Evolutionary conservation across 352 stramenopile genomes (phyloP), one percentile per base, ranked within the genome.

Genomic region (Blastocystis sp.): DNA sequence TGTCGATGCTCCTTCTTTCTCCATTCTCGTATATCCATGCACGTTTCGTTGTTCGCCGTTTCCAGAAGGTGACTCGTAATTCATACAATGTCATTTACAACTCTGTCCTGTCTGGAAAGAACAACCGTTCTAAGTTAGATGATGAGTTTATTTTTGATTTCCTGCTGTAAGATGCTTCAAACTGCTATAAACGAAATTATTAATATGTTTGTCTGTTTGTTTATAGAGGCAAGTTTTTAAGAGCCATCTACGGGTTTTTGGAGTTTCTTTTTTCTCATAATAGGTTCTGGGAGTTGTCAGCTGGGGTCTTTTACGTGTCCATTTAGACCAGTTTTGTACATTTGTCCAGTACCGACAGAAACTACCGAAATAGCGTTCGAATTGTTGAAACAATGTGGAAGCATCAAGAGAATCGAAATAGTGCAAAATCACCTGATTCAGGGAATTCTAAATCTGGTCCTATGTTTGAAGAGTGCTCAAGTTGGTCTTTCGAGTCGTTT

Each of bases 21-120:
- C 69, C 69, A 21, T 80, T 80, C n/a, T 37, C 69, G 1, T 80
- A 80, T 39, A 42, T 80, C 24, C 69, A 80, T 63, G 32, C 35
- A 16, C 69, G 69, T 39, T 80, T 61, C 24, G 32, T 80, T 80
- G 32, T 37, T 61, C 43, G 43, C 16, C 69, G 69, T 80, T 37
- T 80, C 51, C 69, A 63, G 29, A 80, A 80, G 19, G 27, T 80
- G 14, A 63, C 69, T 24, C 14, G 27, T 19, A 80, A 51, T 24
- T 58, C 69, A 11, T 63, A 59, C 24, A 80, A 80, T 39, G 69
- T 63, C 19, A 49, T 80, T 24, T 80, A 63, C 32, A 80, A 54
- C 21, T 80, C 69, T 16, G 24, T 80, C 46, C 6, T 63, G 27
- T 51, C 69, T 9, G 39, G 39, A 46, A 80, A 39, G 21, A 51